These are phyloP conservation scores for Aspergillus ellipticus DNA, from an alignment of 495 filamentous ascomycete species.

Conservation along the genomic window DNA sequence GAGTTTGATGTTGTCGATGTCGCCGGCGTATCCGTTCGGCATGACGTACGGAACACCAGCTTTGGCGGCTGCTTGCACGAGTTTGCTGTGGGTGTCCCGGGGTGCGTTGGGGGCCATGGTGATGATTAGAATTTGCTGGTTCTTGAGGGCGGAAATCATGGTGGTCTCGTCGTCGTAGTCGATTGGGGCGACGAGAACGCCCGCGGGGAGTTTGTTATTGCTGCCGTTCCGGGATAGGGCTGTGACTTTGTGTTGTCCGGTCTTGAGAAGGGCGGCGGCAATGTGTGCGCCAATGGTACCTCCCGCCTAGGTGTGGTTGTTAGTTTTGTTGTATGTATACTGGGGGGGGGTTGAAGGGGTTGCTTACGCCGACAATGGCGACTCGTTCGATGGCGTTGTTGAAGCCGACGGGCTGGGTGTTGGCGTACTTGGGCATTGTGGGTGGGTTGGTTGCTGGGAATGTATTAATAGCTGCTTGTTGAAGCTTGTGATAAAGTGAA, in stretches of 20 bases:
- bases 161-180: constrained; percentile 47
- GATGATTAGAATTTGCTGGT: constrained; percentile 59
- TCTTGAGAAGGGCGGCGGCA: constrained; percentile 43
- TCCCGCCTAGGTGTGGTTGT: constrained; percentile 43
- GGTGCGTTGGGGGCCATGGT: constrained; percentile 48
- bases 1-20: constrained; percentile 26
- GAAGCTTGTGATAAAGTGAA: constrained; percentile 8
- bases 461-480: constrained; percentile 6
- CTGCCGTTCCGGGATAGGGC: constrained; percentile 51
- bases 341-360: neutral
- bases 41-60: constrained; percentile 60
- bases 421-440: constrained; percentile 16
- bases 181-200: constrained; percentile 39
- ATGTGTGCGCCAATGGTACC: constrained; percentile 57
- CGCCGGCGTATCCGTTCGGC: constrained; percentile 55
- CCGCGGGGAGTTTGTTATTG: constrained; percentile 37
- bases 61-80: constrained; percentile 58
- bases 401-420: constrained; percentile 23
- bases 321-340: neutral
- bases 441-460: constrained; percentile 4
- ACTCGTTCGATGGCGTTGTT: constrained; percentile 31
- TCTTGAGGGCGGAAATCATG: constrained; percentile 46
- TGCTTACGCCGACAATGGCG: constrained; percentile 34
- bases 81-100: constrained; percentile 42
- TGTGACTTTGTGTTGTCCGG: constrained; percentile 50